A percentile compares a stretch with the other conserved stretches of the same genome.
These are phyloP conservation scores for Eucalyptus marginata DNA, from an alignment of 345 rosid genomes.

Conservation along the genomic window DNA sequence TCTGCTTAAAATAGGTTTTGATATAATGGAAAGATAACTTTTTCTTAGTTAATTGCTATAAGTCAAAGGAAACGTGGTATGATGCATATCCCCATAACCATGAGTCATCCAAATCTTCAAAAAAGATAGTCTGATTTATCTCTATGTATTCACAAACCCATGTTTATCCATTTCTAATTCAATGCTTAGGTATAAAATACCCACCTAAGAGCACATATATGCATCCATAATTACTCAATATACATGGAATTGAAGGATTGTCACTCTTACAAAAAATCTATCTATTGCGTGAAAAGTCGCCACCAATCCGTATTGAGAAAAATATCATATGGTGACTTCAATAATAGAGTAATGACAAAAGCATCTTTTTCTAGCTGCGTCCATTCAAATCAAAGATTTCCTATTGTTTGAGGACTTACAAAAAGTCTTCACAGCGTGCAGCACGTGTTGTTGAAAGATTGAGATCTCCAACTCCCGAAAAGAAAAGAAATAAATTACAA, in stretches of 20 bases:
- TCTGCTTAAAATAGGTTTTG: not conserved
- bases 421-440: not conserved
- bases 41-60: not conserved
- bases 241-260: not conserved
- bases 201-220: not conserved
- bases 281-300: not conserved
- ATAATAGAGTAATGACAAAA: not conserved
- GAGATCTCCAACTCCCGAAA: not conserved
- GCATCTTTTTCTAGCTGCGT: rapidly evolving
- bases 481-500: not conserved
- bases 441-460: not conserved
- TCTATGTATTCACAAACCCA: not conserved
- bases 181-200: not conserved
- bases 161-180: not conserved
- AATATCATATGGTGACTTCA: rapidly evolving
- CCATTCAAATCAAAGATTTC: not conserved
- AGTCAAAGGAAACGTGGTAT: not conserved
- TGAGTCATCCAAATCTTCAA: not conserved
- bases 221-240: not conserved
- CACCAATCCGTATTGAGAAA: not conserved
- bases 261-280: not conserved
- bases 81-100: not conserved
- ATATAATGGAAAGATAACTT: not conserved
- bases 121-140: not conserved
- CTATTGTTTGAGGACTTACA: not conserved